Conservation (phyloP, 495 filamentous ascomycete species). For the Neurospora terricola region DNA sequence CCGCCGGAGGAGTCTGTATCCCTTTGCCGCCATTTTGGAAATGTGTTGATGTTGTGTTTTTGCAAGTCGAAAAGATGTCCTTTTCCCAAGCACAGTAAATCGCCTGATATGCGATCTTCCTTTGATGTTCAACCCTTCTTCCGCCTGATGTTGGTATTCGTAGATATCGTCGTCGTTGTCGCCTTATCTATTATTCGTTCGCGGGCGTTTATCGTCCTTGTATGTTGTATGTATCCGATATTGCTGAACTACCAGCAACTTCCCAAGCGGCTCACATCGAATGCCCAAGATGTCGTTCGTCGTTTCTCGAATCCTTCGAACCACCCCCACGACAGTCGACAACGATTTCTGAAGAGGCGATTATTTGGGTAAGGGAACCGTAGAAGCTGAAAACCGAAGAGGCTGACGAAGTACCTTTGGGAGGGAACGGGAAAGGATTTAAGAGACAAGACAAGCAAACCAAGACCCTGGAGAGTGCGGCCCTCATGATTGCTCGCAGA, state of each 20-base stretch:
- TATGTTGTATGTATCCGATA: not conserved
- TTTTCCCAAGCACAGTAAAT: not conserved
- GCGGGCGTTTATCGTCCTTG: not conserved
- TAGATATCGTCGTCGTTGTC: not conserved
- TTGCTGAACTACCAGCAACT: not conserved
- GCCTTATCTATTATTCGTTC: not conserved
- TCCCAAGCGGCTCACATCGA: not conserved
- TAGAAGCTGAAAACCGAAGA: not conserved
- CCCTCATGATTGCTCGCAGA: not conserved
- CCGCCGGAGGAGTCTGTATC: slow-evolving; percentile 34
- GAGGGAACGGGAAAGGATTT: not conserved
- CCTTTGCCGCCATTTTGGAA: slow-evolving; percentile 23
- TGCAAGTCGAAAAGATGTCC: not conserved
- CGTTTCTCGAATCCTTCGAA: not conserved
- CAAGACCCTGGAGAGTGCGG: not conserved
- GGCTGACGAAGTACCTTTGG: not conserved
- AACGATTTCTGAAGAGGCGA: not conserved
- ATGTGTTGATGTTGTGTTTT: not conserved
- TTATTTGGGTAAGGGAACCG: not conserved
- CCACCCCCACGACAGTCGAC: not conserved
- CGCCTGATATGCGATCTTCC: not conserved
- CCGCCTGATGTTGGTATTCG: not conserved
- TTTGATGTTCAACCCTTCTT: not conserved
- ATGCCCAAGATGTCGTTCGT: not conserved
- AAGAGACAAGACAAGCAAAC: not conserved